Base-by-base conservation (phyloP, 2,329 filamentous ascomycete species). In the Sarocladium kiliense region DNA sequence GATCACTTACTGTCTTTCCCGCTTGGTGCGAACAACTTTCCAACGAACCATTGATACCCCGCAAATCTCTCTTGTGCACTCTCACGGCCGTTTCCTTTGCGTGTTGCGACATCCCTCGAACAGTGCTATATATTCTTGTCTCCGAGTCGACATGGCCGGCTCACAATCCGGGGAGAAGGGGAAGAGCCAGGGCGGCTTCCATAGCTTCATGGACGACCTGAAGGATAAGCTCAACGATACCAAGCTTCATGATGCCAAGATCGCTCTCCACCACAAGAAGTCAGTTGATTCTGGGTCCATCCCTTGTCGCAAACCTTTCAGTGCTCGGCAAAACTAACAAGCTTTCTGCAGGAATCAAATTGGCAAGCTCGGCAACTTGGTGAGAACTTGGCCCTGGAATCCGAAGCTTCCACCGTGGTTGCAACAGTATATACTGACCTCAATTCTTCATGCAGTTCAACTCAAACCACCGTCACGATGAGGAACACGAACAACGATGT, bases 381-480 rank as follows among this genome's bases (percentile, higher is more conserved):
- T 85, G 72, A 58, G 75, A 59, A 7, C 27, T 36, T 32, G 44
- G 26, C 44, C 42, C 18, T 16, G 26, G 12, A 26, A 19, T n/a
- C 32, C 5, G 18, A 39, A 10, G 6, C 9, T 5, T 39, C 36
- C 36, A 39, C n/a, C 30, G 30, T 11, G n/a, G 32, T 25, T 27
- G 19, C 16, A 7, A 45, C 11, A 41, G 16, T 27, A 27, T 19
- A 41, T 45, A n/a, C 54, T 56, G 57, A 61, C 34, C 16, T 12
- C 10, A 2, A 25, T 18, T 18, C 55, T 16, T 6, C 34, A 27
- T 4, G 1, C 53, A 83, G 80, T 81, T 96, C 73, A 97, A 97
- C 65, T 77, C 81, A 23, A 89, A 95, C 60, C 93, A 97, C 69
- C 88, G 93, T 55, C 93, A 97, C 67, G 93, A 97, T 67, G 93